Base-by-base conservation (phyloP, 495 filamentous ascomycete genomes). In the Aspergillus cavernicola region DNA sequence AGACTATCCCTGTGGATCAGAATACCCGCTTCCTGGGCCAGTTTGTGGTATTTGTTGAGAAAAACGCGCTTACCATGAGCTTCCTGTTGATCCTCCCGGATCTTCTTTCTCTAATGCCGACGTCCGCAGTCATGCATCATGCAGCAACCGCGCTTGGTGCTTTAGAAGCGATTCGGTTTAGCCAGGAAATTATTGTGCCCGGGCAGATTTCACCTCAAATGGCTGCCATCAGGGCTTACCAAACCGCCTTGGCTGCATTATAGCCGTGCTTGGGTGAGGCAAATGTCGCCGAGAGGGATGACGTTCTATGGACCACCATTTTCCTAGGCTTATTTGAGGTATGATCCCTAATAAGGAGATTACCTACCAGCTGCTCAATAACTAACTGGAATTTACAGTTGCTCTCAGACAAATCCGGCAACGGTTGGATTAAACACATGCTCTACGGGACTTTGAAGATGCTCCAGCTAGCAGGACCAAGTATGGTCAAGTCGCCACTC, bases 21-120 rank as follows among this genome's bases (percentile, higher is more conserved):
- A 22, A 19, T 19, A 51, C 38, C 23, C 8, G 37, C 22, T 42
- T 41, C 24, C 47, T 56, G 15, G 46, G 52, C 46, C 46, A 19
- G 37, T 53, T 47, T 46, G 40, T 45, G n/a, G 13, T 10, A 10
- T 57, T 57, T 35, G 29, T 53, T 28, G 19, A 40, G 20, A 28
- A 40, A 26, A 57, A 57, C 38, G 33, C 23, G 24, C 52, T 57
- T 36, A 52, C 45, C 9, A 42, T 23, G 46, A 44, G 20, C 16
- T 51, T 39, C 23, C 33, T 23, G 28, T 44, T 42, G 22, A 45
- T 45, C 20, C n/a, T 45, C 15, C n/a, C 23, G 16, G 42, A 45
- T 12, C 42, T 45, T 10, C 29, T 26, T 10, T 22, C 42, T 28
- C 42, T 45, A 28, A 29, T 45, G 3, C 18, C 42, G 15, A 45